Percentiles rank a stretch among this genome's conserved stretches.
phyloP scores from a whole-genome alignment of 371 early-diverging fungal species.

The Apophysomyces trapeziformis region DNA sequence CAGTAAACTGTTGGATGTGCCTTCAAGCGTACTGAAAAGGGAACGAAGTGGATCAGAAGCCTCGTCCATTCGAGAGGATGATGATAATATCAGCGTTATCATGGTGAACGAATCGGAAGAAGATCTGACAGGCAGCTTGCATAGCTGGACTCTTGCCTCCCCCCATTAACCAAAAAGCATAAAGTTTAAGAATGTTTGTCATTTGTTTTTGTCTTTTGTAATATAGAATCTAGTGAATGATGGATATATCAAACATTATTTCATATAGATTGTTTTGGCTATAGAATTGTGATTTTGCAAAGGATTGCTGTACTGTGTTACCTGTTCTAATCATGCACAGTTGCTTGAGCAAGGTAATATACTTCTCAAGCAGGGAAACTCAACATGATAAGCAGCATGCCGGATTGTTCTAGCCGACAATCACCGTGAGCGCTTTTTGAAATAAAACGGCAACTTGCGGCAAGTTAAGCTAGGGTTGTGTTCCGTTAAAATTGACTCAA shows the following conservation, averaged over 20 bases:
- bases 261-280: no score
- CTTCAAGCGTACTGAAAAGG: constrained; percentile 7
- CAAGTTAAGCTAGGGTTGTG: no score
- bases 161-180: background rate
- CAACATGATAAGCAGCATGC: no score
- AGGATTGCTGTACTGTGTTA: background rate
- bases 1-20: background rate
- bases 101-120: constrained; percentile 20
- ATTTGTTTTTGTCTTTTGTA: background rate
- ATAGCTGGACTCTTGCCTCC: background rate
- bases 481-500: background rate
- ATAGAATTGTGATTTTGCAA: background rate
- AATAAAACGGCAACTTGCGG: no score
- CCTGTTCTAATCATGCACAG: no score
- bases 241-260: background rate
- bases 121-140: constrained; percentile 3
- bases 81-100: constrained; percentile 39
- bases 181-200: background rate
- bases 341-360: no score
- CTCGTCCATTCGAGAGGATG: constrained; percentile 37
- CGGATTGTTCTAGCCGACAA: no score
- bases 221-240: background rate
- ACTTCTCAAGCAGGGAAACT: no score
- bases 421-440: no score
- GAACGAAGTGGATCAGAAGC: constrained; percentile 38